Evolutionary conservation across 345 rosid species (phyloP).

Genomic region (Alliaria petiolata): DNA sequence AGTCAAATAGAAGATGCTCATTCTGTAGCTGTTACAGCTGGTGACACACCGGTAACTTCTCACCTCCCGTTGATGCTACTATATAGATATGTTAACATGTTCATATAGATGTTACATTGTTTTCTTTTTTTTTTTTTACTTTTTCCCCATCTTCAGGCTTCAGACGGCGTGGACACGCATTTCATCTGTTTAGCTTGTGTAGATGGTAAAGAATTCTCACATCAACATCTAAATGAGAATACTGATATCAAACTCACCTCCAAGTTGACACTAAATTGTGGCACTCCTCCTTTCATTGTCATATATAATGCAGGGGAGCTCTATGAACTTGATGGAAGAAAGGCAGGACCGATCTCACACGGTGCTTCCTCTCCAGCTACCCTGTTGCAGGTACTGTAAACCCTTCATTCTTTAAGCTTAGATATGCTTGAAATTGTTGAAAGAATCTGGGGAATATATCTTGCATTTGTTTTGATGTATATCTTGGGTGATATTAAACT

Average conservation of each 20-base stretch:
- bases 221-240: not conserved
- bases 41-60: conserved; percentile 65
- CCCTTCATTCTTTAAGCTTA: not conserved
- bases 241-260: not conserved
- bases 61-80: not conserved
- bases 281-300: no score
- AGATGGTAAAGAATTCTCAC: conserved; percentile 47
- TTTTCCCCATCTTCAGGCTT: conserved; percentile 46
- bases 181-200: conserved; percentile 84
- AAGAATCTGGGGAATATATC: not conserved
- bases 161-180: conserved; percentile 62
- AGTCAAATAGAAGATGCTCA: conserved; percentile 87
- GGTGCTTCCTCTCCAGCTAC: conserved; percentile 66
- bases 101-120: not conserved
- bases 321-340: conserved; percentile 94
- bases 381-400: conserved; percentile 56
- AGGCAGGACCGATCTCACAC: conserved; percentile 70
- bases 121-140: not conserved
- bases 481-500: not conserved
- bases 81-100: not conserved
- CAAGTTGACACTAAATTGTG: not conserved
- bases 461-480: not conserved
- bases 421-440: not conserved
- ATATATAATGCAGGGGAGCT: conserved; percentile 50
- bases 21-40: conserved; percentile 79